These are phyloP conservation scores for Ambrosia trifida DNA, from an alignment of 129 eudicot genomes.

Conservation along the genomic window DNA sequence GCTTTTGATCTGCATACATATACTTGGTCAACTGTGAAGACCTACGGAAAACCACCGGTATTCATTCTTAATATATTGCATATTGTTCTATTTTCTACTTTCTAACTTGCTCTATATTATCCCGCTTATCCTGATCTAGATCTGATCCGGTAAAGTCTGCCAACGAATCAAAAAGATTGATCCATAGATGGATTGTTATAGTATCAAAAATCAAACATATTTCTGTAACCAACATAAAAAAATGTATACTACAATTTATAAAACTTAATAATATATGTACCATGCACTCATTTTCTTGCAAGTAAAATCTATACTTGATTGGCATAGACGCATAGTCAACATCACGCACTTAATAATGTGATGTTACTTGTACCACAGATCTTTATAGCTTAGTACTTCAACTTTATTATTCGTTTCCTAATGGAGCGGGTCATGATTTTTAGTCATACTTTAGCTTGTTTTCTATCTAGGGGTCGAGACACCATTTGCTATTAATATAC, in stretches of 20 bases:
- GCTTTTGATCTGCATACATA: constrained; percentile 80
- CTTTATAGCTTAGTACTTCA: constrained; percentile 3
- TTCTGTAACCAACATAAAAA: background rate
- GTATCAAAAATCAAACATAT: constrained; percentile 10
- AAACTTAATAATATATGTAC: background rate
- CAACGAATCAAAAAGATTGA: background rate
- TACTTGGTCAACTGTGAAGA: constrained; percentile 89
- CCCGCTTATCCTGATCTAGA: background rate
- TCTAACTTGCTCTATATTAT: background rate
- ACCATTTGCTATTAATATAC: background rate
- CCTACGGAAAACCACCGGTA: constrained; percentile 99
- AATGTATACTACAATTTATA: constrained; percentile 8
- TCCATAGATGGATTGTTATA: constrained; percentile 11
- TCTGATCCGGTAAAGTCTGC: background rate
- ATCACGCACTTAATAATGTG: background rate
- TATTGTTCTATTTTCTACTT: constrained; percentile 3
- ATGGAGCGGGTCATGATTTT: background rate
- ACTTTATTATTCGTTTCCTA: background rate
- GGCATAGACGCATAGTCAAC: constrained; percentile 5
- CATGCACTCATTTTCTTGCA: background rate
- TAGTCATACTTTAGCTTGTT: constrained; percentile 1
- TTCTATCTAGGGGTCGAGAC: background rate
- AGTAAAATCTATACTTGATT: background rate
- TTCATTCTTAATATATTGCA: constrained; percentile 14
- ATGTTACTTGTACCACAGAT: constrained; percentile 14